Evolutionary conservation across 192 early-diverging fungal species (phyloP), one percentile per base, ranked within the genome.

Genomic region (Coemansia guatemalensis): DNA sequence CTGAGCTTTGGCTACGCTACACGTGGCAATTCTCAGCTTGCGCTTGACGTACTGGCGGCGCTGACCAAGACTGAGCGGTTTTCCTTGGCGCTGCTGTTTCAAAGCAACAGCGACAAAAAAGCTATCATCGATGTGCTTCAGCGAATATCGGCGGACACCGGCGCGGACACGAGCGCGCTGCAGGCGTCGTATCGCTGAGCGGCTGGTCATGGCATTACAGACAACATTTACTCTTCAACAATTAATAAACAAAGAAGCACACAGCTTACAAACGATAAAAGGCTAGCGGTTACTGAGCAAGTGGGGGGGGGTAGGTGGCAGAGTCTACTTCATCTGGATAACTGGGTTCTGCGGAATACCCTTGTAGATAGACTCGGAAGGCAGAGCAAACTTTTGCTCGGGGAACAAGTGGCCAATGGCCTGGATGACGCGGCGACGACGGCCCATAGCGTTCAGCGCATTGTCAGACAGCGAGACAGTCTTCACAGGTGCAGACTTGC

Each of bases 381-480:
- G 81, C 32, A 78, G 50, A 1, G 61, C 62, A 63, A 81, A 85
- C 62, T 78, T 84, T 21, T 78, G 75, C 12, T 72, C 52, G 3
- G 76, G 74, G 49, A 83, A 83, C 18, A 78, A 51, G 18, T 82
- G 82, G 9, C 88, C 89, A 57, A 92, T 83, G 8, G 83, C 85
- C 52, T 89, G 68, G 18, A 90, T 88, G 73, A 89, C 86, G 33
- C 83, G 77, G 29, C 78, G 82, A 21, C 90, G 87, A 22, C 86
- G 83, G 52, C 88, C 86, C 79, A 92, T 84, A 0, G 87, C 78
- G 62, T 85, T 83, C 23, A 87, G 26, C 0, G 85, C 86, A 32
- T 86, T 87, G 51, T 92, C 90, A 0, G 90, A 88, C n/a, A 92
- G 69, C 0, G 80, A 79, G 35, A 80, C 85, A 1, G 86, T 76